Evolutionary conservation across 176 grass and related monocot genomes (phyloP).

Genomic region (Triticum timopheevii): DNA sequence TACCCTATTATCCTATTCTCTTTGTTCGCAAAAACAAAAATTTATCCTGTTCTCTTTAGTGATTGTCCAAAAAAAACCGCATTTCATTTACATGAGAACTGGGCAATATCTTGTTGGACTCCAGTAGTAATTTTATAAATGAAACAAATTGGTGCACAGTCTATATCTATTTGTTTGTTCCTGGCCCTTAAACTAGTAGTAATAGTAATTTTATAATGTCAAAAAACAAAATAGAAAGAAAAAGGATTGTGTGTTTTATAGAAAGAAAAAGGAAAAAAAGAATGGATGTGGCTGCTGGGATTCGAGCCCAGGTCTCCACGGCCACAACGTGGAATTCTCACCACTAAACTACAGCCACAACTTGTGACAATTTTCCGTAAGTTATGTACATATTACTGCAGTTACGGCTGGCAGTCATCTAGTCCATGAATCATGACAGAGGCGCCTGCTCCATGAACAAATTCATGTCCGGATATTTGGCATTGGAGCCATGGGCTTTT

Average conservation of each 20-base stretch:
- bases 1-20: slow-evolving; percentile 15
- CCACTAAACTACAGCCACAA: slow-evolving; percentile 88
- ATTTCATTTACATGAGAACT: too few species aligned
- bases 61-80: neutral
- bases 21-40: too few species aligned
- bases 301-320: slow-evolving; percentile 93
- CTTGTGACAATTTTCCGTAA: accelerated
- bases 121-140: too few species aligned
- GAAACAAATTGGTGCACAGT: too few species aligned
- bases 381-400: neutral
- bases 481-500: neutral
- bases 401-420: neutral
- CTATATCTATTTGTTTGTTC: too few species aligned
- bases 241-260: too few species aligned
- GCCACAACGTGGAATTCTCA: slow-evolving; percentile 96
- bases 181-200: too few species aligned
- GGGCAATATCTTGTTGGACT: too few species aligned
- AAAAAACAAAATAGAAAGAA: too few species aligned
- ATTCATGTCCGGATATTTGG: neutral
- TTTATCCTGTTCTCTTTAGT: neutral
- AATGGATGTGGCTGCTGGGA: slow-evolving; percentile 69
- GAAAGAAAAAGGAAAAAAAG: too few species aligned
- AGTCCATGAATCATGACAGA: neutral
- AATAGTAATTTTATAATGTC: too few species aligned
- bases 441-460: neutral